phyloP scores from a whole-genome alignment of 306 rosid genomes.

The Castanea crenata region DNA sequence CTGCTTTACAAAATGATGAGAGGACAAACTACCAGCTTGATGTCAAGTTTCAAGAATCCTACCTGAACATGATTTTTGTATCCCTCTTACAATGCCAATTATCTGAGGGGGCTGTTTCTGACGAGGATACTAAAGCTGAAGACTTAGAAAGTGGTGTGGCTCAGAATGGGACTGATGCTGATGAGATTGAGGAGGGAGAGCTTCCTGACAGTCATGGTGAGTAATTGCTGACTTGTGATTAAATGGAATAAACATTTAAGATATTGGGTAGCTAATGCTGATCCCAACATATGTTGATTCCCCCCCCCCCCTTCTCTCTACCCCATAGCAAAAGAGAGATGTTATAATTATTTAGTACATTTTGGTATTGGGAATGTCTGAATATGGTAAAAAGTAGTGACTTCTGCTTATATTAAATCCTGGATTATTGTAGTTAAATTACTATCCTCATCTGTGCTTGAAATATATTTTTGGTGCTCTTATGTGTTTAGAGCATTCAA shows the following conservation, averaged over 20 bases:
- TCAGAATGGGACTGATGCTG: conserved; percentile 40
- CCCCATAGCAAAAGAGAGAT: neutral
- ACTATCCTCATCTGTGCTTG: neutral
- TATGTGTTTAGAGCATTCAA: neutral
- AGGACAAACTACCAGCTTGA: conserved; percentile 97
- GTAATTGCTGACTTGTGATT: conserved; percentile 37
- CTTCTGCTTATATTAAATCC: neutral
- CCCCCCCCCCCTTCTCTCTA: neutral
- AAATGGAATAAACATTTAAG: conserved; percentile 4
- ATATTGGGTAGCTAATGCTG: conserved; percentile 2
- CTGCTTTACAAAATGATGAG: conserved; percentile 98
- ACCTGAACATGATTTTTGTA: conserved; percentile 71
- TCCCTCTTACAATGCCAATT: conserved; percentile 85
- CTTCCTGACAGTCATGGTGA: conserved; percentile 96
- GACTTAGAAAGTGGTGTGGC: conserved; percentile 32
- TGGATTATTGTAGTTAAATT: neutral
- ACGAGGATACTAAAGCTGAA: conserved; percentile 48
- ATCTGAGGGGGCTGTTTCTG: conserved; percentile 88
- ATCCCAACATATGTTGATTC: neutral
- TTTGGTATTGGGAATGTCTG: neutral
- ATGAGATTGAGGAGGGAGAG: conserved; percentile 96
- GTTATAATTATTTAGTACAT: neutral
- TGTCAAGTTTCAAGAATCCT: conserved; percentile 96
- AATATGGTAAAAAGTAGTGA: neutral
- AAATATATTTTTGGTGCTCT: neutral